These are phyloP conservation scores for Trichoderma sp. DNA, from an alignment of 2,329 filamentous ascomycete species.

Conservation along the genomic window DNA sequence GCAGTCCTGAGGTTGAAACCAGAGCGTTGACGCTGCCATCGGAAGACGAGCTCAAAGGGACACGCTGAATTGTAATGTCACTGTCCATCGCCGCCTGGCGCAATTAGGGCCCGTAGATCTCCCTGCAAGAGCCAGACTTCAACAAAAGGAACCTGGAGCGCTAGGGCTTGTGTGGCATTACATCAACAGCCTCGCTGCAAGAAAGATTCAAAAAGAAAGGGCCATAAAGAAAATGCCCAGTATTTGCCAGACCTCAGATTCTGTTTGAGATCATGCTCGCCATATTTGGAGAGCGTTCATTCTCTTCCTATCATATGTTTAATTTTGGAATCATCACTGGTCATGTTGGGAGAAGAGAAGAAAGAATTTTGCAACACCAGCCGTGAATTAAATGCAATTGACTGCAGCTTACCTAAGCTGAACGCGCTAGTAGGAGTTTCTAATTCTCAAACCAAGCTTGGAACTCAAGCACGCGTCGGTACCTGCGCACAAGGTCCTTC, in stretches of 20 bases:
- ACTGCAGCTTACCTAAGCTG: slow-evolving; percentile 37
- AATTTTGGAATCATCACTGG: slow-evolving; percentile 63
- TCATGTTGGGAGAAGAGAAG: slow-evolving; percentile 43
- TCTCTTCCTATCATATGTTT: slow-evolving; percentile 69
- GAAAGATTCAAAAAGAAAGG: neutral
- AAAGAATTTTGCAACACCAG: slow-evolving; percentile 20
- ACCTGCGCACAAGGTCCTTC: slow-evolving; percentile 12
- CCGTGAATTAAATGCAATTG: slow-evolving; percentile 32
- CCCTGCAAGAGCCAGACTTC: too few relatives aligned
- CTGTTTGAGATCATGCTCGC: slow-evolving; percentile 64
- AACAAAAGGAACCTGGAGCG: neutral
- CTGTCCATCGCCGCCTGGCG: neutral
- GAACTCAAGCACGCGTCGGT: neutral
- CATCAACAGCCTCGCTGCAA: neutral
- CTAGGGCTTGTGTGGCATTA: neutral
- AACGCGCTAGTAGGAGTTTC: neutral
- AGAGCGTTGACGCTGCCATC: too few relatives aligned
- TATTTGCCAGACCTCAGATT: slow-evolving; percentile 60
- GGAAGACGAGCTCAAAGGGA: too few relatives aligned
- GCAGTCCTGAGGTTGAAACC: too few relatives aligned
- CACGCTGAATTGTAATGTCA: too few relatives aligned
- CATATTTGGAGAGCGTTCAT: slow-evolving; percentile 56
- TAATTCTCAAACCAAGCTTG: neutral
- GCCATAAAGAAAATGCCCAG: neutral
- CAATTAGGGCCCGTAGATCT: too few relatives aligned